Evolutionary conservation across 371 early-diverging fungal genomes (phyloP).

Genomic region (Mortierella sp.): DNA sequence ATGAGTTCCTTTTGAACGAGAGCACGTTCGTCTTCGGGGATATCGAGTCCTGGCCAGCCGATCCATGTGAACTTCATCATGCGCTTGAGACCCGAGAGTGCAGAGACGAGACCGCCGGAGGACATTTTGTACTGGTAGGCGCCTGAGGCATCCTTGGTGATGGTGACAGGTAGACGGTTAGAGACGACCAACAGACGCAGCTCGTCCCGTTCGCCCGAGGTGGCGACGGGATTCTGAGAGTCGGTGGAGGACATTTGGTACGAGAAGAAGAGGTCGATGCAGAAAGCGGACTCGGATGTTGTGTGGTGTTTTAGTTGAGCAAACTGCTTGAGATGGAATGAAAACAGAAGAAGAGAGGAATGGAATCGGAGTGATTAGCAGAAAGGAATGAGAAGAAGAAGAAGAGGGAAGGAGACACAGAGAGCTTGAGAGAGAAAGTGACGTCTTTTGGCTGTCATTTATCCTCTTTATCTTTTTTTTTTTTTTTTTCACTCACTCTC

Average conservation of each 20-base stretch:
- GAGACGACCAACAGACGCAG: conserved; percentile 96
- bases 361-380: not conserved
- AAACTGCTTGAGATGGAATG: not conserved
- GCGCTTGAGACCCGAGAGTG: conserved; percentile 93
- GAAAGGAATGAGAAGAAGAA: not conserved
- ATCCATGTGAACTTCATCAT: conserved; percentile 98
- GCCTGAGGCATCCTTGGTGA: conserved; percentile 75
- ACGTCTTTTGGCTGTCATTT: no score
- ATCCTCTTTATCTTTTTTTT: no score
- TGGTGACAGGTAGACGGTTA: conserved; percentile 99
- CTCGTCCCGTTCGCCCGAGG: conserved; percentile 28
- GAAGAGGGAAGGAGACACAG: not conserved
- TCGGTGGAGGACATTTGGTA: conserved; percentile 16
- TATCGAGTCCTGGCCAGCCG: conserved; percentile 97
- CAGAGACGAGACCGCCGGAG: conserved; percentile 98
- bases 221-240: not conserved
- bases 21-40: conserved; percentile 85
- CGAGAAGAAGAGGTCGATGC: no score
- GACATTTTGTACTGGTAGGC: conserved; percentile 86
- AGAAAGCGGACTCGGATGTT: no score
- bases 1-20: conserved; percentile 77
- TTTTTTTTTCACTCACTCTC: no score
- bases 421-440: not conserved
- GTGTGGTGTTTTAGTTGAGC: not conserved
- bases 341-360: not conserved